These are phyloP conservation scores for Eudorina sp. DNA, from an alignment of 139 green algal genomes.

Conservation along the genomic window DNA sequence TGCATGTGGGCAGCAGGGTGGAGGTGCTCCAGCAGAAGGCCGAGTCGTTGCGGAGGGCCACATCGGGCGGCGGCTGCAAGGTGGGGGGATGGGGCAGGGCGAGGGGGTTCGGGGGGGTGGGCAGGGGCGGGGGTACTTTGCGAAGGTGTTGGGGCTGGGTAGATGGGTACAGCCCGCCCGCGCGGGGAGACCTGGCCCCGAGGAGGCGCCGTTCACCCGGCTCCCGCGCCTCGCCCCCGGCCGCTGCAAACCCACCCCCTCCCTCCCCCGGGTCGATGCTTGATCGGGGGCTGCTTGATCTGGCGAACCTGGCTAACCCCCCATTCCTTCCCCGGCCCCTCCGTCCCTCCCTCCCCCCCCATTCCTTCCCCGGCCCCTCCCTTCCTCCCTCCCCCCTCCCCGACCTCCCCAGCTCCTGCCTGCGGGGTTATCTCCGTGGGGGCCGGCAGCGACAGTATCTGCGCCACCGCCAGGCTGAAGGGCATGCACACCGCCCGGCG, in stretches of 20 bases:
- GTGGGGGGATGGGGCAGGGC: not conserved
- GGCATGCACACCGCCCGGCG: slow-evolving; percentile 5
- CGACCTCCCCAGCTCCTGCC: not conserved
- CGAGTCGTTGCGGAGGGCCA: not conserved
- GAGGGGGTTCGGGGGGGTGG: not conserved
- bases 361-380: no score
- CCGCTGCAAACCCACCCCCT: no score
- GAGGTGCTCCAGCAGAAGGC: slow-evolving; percentile 31
- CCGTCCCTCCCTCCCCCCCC: not conserved
- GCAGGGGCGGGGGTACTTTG: not conserved
- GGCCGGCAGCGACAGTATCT: slow-evolving; percentile 20
- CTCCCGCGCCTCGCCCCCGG: no score
- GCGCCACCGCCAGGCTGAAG: not conserved
- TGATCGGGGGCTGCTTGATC: no score
- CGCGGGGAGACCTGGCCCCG: no score
- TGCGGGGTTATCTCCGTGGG: not conserved
- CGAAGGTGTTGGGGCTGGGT: not conserved
- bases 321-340: no score
- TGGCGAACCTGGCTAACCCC: no score
- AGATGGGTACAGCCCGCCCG: no score
- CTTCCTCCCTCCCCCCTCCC: not conserved
- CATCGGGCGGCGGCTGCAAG: not conserved
- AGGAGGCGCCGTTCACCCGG: no score
- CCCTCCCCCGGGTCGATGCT: no score
- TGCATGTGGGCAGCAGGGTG: not conserved